These are phyloP conservation scores for Termitomyces sp. DNA, from an alignment of 768 basidiomycete genomes.

Conservation along the genomic window DNA sequence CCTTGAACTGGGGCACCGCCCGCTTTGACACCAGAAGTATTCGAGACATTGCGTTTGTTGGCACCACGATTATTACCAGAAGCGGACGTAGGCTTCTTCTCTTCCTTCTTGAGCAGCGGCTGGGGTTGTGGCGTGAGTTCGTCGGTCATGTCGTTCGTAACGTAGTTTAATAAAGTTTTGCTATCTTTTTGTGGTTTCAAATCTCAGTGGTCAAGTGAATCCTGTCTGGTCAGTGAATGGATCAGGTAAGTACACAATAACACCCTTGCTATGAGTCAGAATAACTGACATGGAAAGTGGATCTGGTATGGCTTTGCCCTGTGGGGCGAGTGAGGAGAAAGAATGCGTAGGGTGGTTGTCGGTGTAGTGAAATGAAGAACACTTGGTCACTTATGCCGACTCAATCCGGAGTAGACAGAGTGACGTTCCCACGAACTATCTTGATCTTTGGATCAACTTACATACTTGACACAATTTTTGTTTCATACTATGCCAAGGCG, in stretches of 20 bases:
- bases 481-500: constrained; percentile 3
- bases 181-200: constrained; percentile 38
- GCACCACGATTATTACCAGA: constrained; percentile 43
- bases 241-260: constrained; percentile 7
- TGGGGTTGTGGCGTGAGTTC: constrained; percentile 58
- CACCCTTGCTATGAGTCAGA: background rate
- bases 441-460: background rate
- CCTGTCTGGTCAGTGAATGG: constrained; percentile 15
- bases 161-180: constrained; percentile 41
- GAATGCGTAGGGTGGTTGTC: constrained; percentile 42
- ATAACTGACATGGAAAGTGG: constrained; percentile 12
- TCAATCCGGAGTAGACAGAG: constrained; percentile 19
- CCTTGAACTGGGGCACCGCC: constrained; percentile 35
- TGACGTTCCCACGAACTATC: constrained; percentile 32
- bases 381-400: constrained; percentile 28
- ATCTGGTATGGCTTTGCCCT: constrained; percentile 62
- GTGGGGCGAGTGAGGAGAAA: constrained; percentile 79
- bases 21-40: constrained; percentile 37
- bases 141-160: constrained; percentile 90
- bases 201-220: constrained; percentile 26
- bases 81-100: constrained; percentile 54
- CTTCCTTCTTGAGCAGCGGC: constrained; percentile 60
- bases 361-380: constrained; percentile 43
- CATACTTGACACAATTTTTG: background rate
- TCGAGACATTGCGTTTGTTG: constrained; percentile 54